Evolutionary conservation across 2,329 filamentous ascomycete species (phyloP).

Genomic region (Myriangium duriaei): DNA sequence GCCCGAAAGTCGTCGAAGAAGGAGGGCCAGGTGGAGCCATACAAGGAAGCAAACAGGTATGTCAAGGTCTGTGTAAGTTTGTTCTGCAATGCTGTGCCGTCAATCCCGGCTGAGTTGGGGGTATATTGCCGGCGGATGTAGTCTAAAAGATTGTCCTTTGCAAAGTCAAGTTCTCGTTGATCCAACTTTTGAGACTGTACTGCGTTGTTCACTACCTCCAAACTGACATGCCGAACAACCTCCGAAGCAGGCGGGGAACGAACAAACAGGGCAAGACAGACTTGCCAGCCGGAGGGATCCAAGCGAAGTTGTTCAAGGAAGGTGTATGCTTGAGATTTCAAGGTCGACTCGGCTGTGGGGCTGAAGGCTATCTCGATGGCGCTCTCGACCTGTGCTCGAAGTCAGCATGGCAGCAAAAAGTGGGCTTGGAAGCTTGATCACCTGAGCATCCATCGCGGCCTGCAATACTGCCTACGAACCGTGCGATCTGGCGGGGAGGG

Average conservation of each 20-base stretch:
- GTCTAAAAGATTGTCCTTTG: constrained; percentile 69
- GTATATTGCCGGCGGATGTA: constrained; percentile 71
- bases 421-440: not conserved
- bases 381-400: constrained; percentile 61
- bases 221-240: constrained; percentile 73
- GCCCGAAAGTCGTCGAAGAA: constrained; percentile 85
- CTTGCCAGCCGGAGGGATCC: constrained; percentile 79
- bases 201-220: constrained; percentile 89
- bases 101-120: constrained; percentile 40
- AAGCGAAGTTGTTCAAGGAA: constrained; percentile 66
- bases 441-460: constrained; percentile 8
- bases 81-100: constrained; percentile 75
- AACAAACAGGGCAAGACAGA: constrained; percentile 76
- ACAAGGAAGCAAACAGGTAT: constrained; percentile 79
- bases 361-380: constrained; percentile 91
- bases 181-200: constrained; percentile 71
- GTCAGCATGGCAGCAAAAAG: not conserved
- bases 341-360: constrained; percentile 57
- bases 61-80: constrained; percentile 95
- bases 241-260: constrained; percentile 64
- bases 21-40: constrained; percentile 71
- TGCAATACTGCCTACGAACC: too few relatives aligned
- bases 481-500: too few relatives aligned
- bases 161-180: constrained; percentile 54
- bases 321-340: constrained; percentile 73